phyloP scores from a whole-genome alignment of 192 early-diverging fungal species.

The Endogone sp. region DNA sequence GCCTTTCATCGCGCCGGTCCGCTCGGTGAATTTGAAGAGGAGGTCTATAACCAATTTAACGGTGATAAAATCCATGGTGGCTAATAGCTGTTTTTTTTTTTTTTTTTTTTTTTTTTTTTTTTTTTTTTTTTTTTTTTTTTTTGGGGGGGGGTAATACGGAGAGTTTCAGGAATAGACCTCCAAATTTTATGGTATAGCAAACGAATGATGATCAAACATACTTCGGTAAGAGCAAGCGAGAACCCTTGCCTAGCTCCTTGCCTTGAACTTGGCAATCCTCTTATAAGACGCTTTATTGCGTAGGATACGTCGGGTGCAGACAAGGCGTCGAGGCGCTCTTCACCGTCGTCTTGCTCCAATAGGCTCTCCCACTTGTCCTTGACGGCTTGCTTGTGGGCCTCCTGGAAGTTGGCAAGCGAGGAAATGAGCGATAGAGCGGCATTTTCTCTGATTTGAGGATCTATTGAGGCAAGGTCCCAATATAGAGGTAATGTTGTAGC shows the following conservation, averaged over 20 bases:
- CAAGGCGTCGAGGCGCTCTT: conserved; percentile 57
- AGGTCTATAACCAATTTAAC: conserved; percentile 66
- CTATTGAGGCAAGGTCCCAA: conserved; percentile 38
- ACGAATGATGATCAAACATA: conserved; percentile 3
- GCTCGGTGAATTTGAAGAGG: conserved; percentile 62
- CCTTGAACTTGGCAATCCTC: conserved; percentile 82
- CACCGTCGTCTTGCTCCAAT: conserved; percentile 38
- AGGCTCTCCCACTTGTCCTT: conserved; percentile 4
- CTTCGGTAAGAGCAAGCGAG: conserved; percentile 88
- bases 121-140: conserved; percentile 7
- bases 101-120: conserved; percentile 5
- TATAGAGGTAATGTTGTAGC: conserved; percentile 35
- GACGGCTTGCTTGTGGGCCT: conserved; percentile 14
- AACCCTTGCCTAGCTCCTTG: conserved; percentile 94
- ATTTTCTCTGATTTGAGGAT: conserved; percentile 19
- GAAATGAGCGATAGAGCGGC: conserved; percentile 25
- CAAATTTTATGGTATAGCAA: conserved; percentile 2
- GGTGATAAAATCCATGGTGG: conserved; percentile 35
- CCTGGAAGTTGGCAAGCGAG: conserved; percentile 23
- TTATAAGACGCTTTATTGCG: conserved; percentile 78
- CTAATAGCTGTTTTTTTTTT: conserved; percentile 24
- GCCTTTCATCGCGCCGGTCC: conserved; percentile 62
- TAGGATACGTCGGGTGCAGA: conserved; percentile 84
- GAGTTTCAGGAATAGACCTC: neutral
- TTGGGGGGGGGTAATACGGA: neutral